These are phyloP conservation scores for Dryas alaskensis DNA, from an alignment of 306 rosid species.

Conservation along the genomic window DNA sequence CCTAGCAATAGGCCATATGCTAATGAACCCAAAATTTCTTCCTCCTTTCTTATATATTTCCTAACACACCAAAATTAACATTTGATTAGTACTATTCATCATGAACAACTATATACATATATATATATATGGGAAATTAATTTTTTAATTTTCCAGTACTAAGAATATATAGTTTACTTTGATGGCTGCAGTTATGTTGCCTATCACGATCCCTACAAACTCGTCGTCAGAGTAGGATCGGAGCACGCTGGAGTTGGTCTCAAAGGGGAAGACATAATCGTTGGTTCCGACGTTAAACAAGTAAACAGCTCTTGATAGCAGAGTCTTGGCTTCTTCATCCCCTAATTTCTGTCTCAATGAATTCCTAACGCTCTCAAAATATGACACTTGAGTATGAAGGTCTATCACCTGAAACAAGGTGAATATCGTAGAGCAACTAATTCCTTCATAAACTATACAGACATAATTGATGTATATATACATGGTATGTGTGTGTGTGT, in stretches of 20 bases:
- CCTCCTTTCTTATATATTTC: conserved; percentile 32
- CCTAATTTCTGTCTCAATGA: conserved; percentile 22
- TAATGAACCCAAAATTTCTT: conserved; percentile 30
- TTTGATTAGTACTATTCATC: background rate
- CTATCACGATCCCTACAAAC: conserved; percentile 30
- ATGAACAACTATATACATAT: background rate
- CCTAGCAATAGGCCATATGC: conserved; percentile 9
- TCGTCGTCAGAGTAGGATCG: background rate
- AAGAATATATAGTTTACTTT: conserved; percentile 12
- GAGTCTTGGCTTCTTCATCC: conserved; percentile 14
- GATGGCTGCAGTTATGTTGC: conserved; percentile 32
- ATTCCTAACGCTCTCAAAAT: conserved; percentile 26
- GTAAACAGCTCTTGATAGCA: conserved; percentile 31
- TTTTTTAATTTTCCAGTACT: too few species aligned
- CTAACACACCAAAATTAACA: background rate
- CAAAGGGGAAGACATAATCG: conserved; percentile 17
- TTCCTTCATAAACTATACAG: too few species aligned
- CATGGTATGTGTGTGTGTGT: too few species aligned
- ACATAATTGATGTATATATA: too few species aligned
- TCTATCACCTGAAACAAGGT: background rate
- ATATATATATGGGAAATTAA: background rate
- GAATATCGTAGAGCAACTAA: too few species aligned
- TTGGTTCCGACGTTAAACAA: conserved; percentile 30
- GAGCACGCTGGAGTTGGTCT: conserved; percentile 11
- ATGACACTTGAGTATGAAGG: conserved; percentile 25